Evolutionary conservation across 371 early-diverging fungal species (phyloP), one percentile per base, ranked within the genome.

Genomic region (Lichtheimia ramosa): DNA sequence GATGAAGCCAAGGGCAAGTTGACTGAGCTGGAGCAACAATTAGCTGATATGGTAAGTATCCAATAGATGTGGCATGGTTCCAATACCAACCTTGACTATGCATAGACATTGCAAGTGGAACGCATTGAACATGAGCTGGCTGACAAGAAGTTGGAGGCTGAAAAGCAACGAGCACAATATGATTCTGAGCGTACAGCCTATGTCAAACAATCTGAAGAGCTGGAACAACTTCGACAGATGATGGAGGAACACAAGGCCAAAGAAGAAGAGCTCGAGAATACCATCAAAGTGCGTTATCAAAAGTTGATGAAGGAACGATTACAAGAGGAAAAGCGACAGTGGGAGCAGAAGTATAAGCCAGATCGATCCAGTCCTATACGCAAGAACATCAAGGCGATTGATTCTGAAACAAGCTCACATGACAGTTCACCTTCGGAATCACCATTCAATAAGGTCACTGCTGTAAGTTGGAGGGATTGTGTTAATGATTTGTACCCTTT

Each of bases 271-370:
- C 66, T 74, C 15, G 70, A 77, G 51, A 77, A 79, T 42, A 62
- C 61, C 3, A 64, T 74, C 8, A 73, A 75, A 54, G 62, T 18
- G n/a, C 80, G 77, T 40, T 79, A 82, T 51, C 71, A 74, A 16
- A 75, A 73, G 24, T 42, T 78, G 21, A 64, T 77, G 64, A 72
- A 69, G 42, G 77, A 78, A 27, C 64, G 68, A 40, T 10, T 78
- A 5, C 65, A 66, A 46, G 82, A 75, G 49, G 79, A 76, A 43
- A 65, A 58, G 49, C 62, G 64, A 21, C 69, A 69, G n/a, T 70
- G 69, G 66, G 73, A 76, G 52, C 49, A 65, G 2, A 69, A 63
- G 43, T 46, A 67, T 24, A 69, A 66, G 49, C 39, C 54, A 20
- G 62, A 61, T 42, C 51, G 54, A 34, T 52, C 72, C 16, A 51